Percentiles rank a stretch among this genome's conserved stretches.
phyloP scores from a whole-genome alignment of 2,329 filamentous ascomycete species.

The Fusarium floridanum region DNA sequence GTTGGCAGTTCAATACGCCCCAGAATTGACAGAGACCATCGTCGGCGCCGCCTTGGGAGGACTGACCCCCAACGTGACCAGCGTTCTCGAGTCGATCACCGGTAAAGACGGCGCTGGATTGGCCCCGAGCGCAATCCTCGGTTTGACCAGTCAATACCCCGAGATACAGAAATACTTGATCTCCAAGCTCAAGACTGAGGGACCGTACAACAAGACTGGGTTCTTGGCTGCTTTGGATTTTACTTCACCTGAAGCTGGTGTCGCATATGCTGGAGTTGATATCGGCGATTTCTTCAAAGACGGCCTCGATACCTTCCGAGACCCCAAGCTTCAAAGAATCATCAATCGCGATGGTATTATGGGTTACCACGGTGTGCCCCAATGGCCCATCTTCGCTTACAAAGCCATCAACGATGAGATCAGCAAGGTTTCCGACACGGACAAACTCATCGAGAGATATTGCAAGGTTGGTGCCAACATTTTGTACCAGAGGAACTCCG shows the following conservation, averaged over 20 bases:
- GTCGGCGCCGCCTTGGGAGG: constrained; percentile 64
- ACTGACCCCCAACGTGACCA: constrained; percentile 56
- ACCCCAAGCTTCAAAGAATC: constrained; percentile 13
- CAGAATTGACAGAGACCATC: constrained; percentile 59
- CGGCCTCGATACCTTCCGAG: constrained; percentile 6
- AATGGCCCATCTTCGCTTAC: constrained; percentile 41
- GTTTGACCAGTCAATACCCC: constrained; percentile 40
- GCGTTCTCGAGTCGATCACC: constrained; percentile 52
- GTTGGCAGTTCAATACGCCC: constrained; percentile 64
- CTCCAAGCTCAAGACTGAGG: constrained; percentile 33
- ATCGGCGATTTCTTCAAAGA: constrained; percentile 35
- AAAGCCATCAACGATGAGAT: constrained; percentile 39
- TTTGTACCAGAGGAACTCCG: constrained; percentile 39
- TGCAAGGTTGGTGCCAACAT: constrained; percentile 40
- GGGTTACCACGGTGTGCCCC: constrained; percentile 43
- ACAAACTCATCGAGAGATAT: constrained; percentile 35
- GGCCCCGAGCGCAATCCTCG: constrained; percentile 36
- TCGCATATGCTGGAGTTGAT: constrained; percentile 18
- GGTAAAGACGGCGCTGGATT: constrained; percentile 41
- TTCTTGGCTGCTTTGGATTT: constrained; percentile 35
- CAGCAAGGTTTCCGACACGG: constrained; percentile 32
- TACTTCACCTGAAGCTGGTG: constrained; percentile 22
- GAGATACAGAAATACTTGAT: constrained; percentile 29
- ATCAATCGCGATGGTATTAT: constrained; percentile 41
- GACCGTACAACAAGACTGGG: constrained; percentile 36